phyloP scores from a whole-genome alignment of 768 basidiomycete genomes.

The Mycena indigotica region DNA sequence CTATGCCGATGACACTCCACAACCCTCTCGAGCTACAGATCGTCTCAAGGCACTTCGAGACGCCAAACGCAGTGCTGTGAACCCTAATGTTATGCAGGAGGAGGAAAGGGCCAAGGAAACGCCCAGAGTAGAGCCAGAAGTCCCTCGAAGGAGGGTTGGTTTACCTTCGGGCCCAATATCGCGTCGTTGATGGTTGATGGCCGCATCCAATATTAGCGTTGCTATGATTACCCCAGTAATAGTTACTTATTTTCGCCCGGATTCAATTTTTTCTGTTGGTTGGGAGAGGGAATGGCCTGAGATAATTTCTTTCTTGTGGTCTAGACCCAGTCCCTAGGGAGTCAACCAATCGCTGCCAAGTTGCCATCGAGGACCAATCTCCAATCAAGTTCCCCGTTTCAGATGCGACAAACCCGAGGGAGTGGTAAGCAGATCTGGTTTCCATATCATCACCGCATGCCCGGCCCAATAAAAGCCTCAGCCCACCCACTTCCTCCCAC shows the following conservation, averaged over 20 bases:
- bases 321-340: too few species aligned
- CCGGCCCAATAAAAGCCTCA: slow-evolving; percentile 23
- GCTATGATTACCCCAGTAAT: neutral
- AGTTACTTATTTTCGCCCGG: slow-evolving; percentile 1
- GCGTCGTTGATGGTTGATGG: slow-evolving; percentile 23
- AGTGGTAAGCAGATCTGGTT: slow-evolving; percentile 12
- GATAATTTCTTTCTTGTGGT: neutral
- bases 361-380: neutral
- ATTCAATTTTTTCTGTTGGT: neutral
- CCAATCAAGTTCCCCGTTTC: neutral
- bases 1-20: slow-evolving; percentile 22
- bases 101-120: slow-evolving; percentile 3
- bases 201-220: too few species aligned
- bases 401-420: neutral
- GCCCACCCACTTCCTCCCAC: slow-evolving; percentile 17
- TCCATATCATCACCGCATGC: slow-evolving; percentile 21
- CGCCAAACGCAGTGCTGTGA: slow-evolving; percentile 41
- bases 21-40: slow-evolving; percentile 43
- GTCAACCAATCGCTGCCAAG: neutral
- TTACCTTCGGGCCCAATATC: slow-evolving; percentile 37
- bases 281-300: neutral
- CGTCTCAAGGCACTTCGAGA: slow-evolving; percentile 55
- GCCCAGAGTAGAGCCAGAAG: slow-evolving; percentile 11
- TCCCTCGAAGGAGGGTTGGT: slow-evolving; percentile 31
- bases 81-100: slow-evolving; percentile 10